Evolutionary conservation across 1,284 basidiomycete species (phyloP).

Genomic region (Apiotrichum brassicae): DNA sequence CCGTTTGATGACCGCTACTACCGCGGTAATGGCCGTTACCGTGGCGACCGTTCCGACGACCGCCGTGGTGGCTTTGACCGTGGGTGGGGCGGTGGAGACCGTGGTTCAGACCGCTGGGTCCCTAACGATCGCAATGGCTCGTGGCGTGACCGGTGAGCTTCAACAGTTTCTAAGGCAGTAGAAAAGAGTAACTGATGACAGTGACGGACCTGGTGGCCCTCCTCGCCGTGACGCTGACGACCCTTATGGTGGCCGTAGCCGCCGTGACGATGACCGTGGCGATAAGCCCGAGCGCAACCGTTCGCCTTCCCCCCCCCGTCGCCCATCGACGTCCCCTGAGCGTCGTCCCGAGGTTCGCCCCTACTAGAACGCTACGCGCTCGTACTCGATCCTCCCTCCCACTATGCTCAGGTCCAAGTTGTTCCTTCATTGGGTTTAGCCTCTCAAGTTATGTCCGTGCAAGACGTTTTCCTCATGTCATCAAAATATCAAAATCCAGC

Average conservation of each 20-base stretch:
- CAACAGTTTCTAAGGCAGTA: too few relatives aligned
- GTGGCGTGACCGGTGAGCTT: conserved; percentile 21
- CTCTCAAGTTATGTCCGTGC: not conserved
- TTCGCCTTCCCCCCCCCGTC: conserved; percentile 19
- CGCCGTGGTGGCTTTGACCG: conserved; percentile 40
- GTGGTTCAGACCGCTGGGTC: conserved; percentile 22
- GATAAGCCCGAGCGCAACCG: conserved; percentile 9
- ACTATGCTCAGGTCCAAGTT: not conserved
- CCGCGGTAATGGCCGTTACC: conserved; percentile 34
- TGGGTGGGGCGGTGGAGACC: conserved; percentile 16
- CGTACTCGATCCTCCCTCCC: not conserved
- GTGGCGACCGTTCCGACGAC: conserved; percentile 23
- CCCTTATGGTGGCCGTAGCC: conserved; percentile 31
- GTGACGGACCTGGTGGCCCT: conserved; percentile 9
- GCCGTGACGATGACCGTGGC: conserved; percentile 30
- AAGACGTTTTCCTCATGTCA: not conserved
- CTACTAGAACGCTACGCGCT: not conserved
- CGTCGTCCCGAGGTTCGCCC: conserved; percentile 20
- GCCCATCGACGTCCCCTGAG: conserved; percentile 34
- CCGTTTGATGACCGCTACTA: conserved; percentile 50
- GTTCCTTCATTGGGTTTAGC: not conserved
- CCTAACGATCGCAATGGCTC: conserved; percentile 28
- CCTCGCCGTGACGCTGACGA: conserved; percentile 27
- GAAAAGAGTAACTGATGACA: not conserved
- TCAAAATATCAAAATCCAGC: not conserved